Evolutionary conservation across 495 filamentous ascomycete species (phyloP).

Genomic region (Collariella sp.): DNA sequence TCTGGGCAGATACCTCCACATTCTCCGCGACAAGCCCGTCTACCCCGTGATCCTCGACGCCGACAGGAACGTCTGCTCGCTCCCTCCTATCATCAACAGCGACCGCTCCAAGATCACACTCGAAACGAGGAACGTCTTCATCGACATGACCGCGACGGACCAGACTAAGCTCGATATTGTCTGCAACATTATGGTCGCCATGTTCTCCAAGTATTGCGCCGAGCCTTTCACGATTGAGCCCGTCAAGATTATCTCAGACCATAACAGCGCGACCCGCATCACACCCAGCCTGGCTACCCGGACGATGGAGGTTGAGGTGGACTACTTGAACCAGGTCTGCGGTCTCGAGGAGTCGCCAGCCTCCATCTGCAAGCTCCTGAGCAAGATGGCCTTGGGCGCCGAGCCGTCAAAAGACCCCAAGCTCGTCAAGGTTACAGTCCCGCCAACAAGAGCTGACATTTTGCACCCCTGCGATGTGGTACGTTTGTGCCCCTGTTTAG

Average conservation of each 20-base stretch:
- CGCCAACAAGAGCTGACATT: slow-evolving; percentile 85
- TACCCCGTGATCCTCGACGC: slow-evolving; percentile 97
- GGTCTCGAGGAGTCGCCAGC: slow-evolving; percentile 65
- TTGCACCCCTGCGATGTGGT: slow-evolving; percentile 88
- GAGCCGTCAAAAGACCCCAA: slow-evolving; percentile 60
- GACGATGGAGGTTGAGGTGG: slow-evolving; percentile 68
- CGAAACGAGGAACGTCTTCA: slow-evolving; percentile 84
- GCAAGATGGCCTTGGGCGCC: slow-evolving; percentile 77
- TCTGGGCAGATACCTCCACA: slow-evolving; percentile 74
- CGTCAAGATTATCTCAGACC: slow-evolving; percentile 78
- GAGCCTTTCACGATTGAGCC: slow-evolving; percentile 91
- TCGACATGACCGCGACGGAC: slow-evolving; percentile 96
- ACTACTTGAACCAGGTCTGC: slow-evolving; percentile 87
- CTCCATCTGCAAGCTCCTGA: slow-evolving; percentile 65
- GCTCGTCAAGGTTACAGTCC: slow-evolving; percentile 69
- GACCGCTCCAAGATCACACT: slow-evolving; percentile 92
- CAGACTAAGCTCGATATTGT: slow-evolving; percentile 95
- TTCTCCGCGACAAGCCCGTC: slow-evolving; percentile 84
- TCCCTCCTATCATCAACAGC: slow-evolving; percentile 96
- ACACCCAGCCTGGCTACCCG: slow-evolving; percentile 72
- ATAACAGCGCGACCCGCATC: slow-evolving; percentile 74
- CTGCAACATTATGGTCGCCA: slow-evolving; percentile 85
- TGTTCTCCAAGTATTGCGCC: slow-evolving; percentile 90
- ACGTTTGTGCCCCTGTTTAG: slow-evolving; percentile 1
- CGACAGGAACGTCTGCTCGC: slow-evolving; percentile 77